phyloP scores from a whole-genome alignment of 2,329 filamentous ascomycete species.

The Colletotrichum agaves region DNA sequence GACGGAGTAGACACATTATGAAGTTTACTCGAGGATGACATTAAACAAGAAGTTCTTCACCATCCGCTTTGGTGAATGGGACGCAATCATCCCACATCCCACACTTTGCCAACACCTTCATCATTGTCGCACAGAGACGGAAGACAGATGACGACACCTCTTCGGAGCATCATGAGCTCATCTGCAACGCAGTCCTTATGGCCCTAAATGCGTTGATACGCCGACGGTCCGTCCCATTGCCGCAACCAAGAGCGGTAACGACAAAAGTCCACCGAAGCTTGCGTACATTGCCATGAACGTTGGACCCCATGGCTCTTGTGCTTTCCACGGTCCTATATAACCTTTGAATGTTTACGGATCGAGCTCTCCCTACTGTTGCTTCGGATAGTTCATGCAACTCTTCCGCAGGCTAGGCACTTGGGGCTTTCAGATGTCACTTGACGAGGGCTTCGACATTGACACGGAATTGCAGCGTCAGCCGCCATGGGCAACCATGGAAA shows the following conservation, averaged over 20 bases:
- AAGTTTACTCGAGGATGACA: slow-evolving; percentile 60
- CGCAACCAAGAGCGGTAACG: slow-evolving; percentile 50
- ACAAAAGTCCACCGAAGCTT: slow-evolving; percentile 57
- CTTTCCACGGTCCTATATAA: slow-evolving; percentile 63
- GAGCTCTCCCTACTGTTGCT: slow-evolving; percentile 64
- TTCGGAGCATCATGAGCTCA: slow-evolving; percentile 55
- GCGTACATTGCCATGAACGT: slow-evolving; percentile 54
- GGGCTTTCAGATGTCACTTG: slow-evolving; percentile 43
- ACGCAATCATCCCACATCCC: slow-evolving; percentile 64
- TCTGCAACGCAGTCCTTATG: slow-evolving; percentile 62
- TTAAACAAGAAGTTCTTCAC: slow-evolving; percentile 58
- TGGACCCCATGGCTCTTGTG: slow-evolving; percentile 68
- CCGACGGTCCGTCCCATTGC: slow-evolving; percentile 58
- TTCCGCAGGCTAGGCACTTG: slow-evolving; percentile 61
- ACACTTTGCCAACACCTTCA: slow-evolving; percentile 57
- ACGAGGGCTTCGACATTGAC: slow-evolving; percentile 51
- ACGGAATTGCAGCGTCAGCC: slow-evolving; percentile 64
- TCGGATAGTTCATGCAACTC: slow-evolving; percentile 67
- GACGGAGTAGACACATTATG: slow-evolving; percentile 43
- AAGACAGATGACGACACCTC: slow-evolving; percentile 42
- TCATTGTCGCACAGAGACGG: slow-evolving; percentile 61
- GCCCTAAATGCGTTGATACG: slow-evolving; percentile 54
- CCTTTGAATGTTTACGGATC: slow-evolving; percentile 66
- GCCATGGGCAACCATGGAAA: slow-evolving; percentile 60
- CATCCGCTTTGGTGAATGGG: slow-evolving; percentile 56